Base-by-base conservation (phyloP, 768 basidiomycete genomes). In the Rossbeevera mucosa region DNA sequence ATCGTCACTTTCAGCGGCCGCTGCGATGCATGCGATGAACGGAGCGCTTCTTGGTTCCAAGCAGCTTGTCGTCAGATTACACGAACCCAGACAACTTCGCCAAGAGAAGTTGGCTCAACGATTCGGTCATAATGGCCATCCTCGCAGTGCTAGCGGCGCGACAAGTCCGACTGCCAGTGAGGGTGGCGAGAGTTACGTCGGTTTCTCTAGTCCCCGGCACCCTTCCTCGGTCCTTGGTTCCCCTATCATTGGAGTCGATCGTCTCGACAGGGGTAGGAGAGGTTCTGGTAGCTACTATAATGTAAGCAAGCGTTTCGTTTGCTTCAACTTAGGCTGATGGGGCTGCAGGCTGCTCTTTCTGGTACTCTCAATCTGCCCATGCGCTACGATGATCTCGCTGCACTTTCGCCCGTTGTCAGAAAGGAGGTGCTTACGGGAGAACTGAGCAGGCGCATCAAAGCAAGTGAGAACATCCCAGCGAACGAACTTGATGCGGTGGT, bases 41-140 rank as follows among this genome's bases (percentile, higher is more conserved):
- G 90, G 91, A 14, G 65, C 72, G 13, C 71, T 79, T 24, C 52
- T 94, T 24, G 89, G 88, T 26, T 71, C 76, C 13, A 91, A 93
- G 64, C 82, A 87, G 49, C 76, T 95, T 33, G 86, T 90, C 1
- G 93, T 95, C 24, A 81, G 93, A 38, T 71, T 94, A 48, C 91
- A 94, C 59, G 93, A 94, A 68, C 92, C 91, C 8, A 94, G 92
- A 66, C 88, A 91, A 64, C 70, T 93, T n/a, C 80, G 93, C 20
- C 88, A 92, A 65, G 90, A 91, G 71, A 92, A 93, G 59, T 75
- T 93, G 8, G 90, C 90, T 13, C 85, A 86, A 51, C 78, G 89
- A n/a, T 91, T 88, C 61, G 81, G 74, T 44, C 81, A 85, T 58
- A 89, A 88, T 60, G 85, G 85, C 14, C 91, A 92, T 60, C 89